Base-by-base conservation (phyloP, 2,329 filamentous ascomycete genomes). In the Ascochyta clinopodiicola region DNA sequence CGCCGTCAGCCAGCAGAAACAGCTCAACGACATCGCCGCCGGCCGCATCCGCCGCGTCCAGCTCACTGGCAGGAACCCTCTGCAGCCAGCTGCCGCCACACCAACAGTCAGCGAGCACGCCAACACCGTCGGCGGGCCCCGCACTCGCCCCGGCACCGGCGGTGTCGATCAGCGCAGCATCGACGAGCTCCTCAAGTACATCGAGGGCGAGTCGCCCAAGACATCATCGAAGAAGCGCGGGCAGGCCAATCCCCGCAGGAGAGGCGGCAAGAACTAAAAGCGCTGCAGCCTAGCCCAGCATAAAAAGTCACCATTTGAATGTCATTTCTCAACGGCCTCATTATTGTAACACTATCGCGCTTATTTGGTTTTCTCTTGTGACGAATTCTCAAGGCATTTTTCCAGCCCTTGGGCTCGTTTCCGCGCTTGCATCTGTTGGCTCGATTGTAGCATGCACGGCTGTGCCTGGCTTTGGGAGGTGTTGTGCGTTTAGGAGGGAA, bases 141-240 rank as follows among this genome's bases (percentile, higher is more conserved):
- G 75, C 32, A 72, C 70, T 47, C 52, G 46, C n/a, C 52, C 42
- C 21, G 69, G 70, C 24, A 79, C 57, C 13, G 63, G 66, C 36
- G 63, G 70, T n/a, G 61, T 92, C 43, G 91, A 96, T 73, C 86
- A 88, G 51, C 85, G 92, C 67, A 96, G 88, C 78, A 92, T 99
- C 60, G 93, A 98, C 67, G 94, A 99, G 75, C 80, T 99, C 36
- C 82, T 99, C 73, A 91, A 90, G 77, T 98, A 94, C 77, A 98
- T 99, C 65, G 95, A 98, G 76, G 94, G 93, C 17, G 77, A 78
- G 25, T 63, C 70, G 19, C 63, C 70, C 5, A 78, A 78, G 68
- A 75, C 71, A 45, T 73, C 75, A 29, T 73, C 76, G 46, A 81
- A 82, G 72, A 80, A 81, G 75, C 64, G 73, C 44, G 69, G 69